A percentile compares a stretch with the other conserved stretches of the same genome.
Evolutionary conservation across 2,329 filamentous ascomycete genomes (phyloP).

Genomic region (Hypoxylon sp.): DNA sequence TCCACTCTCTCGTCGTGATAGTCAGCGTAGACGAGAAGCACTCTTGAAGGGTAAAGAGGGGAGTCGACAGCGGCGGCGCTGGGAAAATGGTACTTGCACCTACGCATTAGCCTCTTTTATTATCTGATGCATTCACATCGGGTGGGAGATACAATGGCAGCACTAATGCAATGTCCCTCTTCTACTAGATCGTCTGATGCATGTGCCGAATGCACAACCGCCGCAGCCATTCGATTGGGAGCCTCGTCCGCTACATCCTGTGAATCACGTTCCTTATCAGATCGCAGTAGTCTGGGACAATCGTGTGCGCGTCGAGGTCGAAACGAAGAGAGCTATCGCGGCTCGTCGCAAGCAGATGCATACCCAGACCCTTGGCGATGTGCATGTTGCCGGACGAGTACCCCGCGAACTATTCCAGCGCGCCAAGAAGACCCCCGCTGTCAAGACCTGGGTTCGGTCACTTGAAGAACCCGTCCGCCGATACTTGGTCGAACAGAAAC

Average conservation of each 20-base stretch:
- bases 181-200: conserved; percentile 80
- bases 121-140: background rate
- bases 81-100: conserved; percentile 85
- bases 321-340: conserved; percentile 61
- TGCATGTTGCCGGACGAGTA: conserved; percentile 70
- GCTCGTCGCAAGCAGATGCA: conserved; percentile 63
- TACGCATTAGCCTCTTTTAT: conserved; percentile 7
- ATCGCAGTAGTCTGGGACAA: conserved; percentile 71
- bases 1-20: conserved; percentile 67
- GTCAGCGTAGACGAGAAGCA: conserved; percentile 75
- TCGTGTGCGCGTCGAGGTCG: conserved; percentile 63
- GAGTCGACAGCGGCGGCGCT: conserved; percentile 85
- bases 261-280: conserved; percentile 87
- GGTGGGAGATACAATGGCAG: conserved; percentile 10
- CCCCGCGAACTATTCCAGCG: conserved; percentile 85
- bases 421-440: conserved; percentile 83
- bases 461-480: conserved; percentile 86
- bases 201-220: conserved; percentile 88
- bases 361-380: conserved; percentile 57
- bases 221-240: conserved; percentile 88
- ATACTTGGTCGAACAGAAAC: conserved; percentile 75
- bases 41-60: conserved; percentile 92
- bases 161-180: conserved; percentile 29
- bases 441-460: conserved; percentile 83
- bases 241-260: conserved; percentile 83